Base-by-base conservation (phyloP, 2,329 filamentous ascomycete genomes). In the Epichloe festucae region DNA sequence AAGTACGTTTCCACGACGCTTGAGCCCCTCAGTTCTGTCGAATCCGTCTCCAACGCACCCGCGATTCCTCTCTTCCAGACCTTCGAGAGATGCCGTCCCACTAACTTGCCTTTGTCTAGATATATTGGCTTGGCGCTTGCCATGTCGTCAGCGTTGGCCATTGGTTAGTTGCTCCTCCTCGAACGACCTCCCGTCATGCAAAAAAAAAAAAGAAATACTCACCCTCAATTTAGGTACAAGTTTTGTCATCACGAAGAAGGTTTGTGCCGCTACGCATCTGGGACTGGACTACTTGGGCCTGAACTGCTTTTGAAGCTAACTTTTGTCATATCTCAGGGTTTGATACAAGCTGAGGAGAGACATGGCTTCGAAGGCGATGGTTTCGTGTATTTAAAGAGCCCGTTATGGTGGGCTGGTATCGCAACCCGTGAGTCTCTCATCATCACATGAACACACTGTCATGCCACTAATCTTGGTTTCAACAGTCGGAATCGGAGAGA, bases 241-340 rank as follows among this genome's bases (percentile, higher is more conserved):
- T 78, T 98, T 98, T 69, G 91, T 98, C 60, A 96, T 98, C 63
- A 98, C 94, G 46, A 98, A 98, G 73, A 97, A 96, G 79, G 87
- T 93, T 63, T 59, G 40, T 19, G 4, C 31, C 23, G 19, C 38
- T 38, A 36, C 7, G 45, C 4, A 3, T 34, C 17, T 38, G 10
- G 8, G 31, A 31, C 27, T 31, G 27, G 31, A 31, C 31, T 31
- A 11, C 10, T 31, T 4, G 31, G 31, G 31, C 31, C 31, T 31
- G 31, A 31, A 31, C 31, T 31, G 31, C 31, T 10, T 11, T 4
- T 11, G 10, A 10, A 10, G 10, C 31, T 31, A 11, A 31, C 1
- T 31, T 31, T 31, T 4, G 10, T 31, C 31, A 31, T n/a, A 35
- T 31, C 27, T 36, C 41, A 91, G 85, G 91, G 91, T 58, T 78